Base-by-base conservation (phyloP, 2,329 filamentous ascomycete species). In the Laburnicola sp. region DNA sequence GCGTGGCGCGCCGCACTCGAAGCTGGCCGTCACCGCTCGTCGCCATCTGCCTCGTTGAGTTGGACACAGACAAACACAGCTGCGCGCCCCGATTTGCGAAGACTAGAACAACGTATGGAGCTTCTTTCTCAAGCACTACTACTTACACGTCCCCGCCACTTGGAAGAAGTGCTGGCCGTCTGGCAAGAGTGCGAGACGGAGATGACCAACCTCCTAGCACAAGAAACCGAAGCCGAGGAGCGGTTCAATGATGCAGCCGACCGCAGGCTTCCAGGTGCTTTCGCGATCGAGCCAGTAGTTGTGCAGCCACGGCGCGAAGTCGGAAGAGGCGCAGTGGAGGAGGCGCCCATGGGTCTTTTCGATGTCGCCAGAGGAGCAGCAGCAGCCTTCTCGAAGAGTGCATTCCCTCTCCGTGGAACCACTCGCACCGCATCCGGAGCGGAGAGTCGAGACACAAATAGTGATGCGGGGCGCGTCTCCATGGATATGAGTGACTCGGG, bases 171-270 rank as follows among this genome's bases (percentile, higher is more conserved):
- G 10, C 75, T 94, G 2, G 86, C 84, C 43, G 85, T 84, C 1
- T 94, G 88, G 77, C 83, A 87, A 9, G 81, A 87, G 38, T 91
- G 88, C 58, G 89, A 95, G 65, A 86, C 90, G 62, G 88, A 93
- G 66, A 82, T 90, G 44, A 86, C 86, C 44, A 79, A 80, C 0
- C 79, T 87, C 2, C 77, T 89, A 10, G 81, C 81, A 43, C 81
- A 85, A 30, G 88, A 93, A 62, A 82, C 82, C 3, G 83, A 82
- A 48, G 82, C 82, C 36, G 89, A 91, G 63, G 76, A 80, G n/a
- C 84, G 82, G 2, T 91, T 88, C 80, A 86, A 91, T 63, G 80
- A 84, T 9, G 79, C 80, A 11, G 86, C 81, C 1, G 85, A 89
- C 58, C 65, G 80, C 34, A 78, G 80, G 50, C 48, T 81, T 2